Evolutionary conservation across 768 basidiomycete species (phyloP).

Genomic region (Boletus tomentosulus): DNA sequence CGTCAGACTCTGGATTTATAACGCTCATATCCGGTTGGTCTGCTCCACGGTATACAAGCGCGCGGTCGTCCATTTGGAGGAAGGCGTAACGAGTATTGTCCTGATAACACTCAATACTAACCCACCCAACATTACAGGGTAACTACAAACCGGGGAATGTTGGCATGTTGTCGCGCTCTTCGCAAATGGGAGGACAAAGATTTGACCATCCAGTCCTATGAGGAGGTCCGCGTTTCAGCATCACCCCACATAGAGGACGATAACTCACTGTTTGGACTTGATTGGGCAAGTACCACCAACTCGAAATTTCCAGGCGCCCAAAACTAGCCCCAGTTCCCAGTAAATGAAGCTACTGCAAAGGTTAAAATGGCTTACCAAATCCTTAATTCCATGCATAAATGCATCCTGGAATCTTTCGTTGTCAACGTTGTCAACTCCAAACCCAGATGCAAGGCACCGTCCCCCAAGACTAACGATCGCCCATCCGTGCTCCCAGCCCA

Average conservation of each 20-base stretch:
- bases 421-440: conserved; percentile 67
- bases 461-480: conserved; percentile 88
- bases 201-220: conserved; percentile 59
- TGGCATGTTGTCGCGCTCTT: conserved; percentile 92
- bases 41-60: conserved; percentile 89
- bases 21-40: conserved; percentile 98
- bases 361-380: conserved; percentile 50
- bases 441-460: conserved; percentile 74
- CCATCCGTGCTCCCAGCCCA: conserved; percentile 90
- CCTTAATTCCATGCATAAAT: conserved; percentile 78
- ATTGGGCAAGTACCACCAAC: conserved; percentile 66
- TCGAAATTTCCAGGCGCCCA: conserved; percentile 95
- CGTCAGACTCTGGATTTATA: conserved; percentile 96
- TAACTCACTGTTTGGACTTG: conserved; percentile 47
- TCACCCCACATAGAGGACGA: neutral
- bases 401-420: conserved; percentile 65
- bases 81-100: conserved; percentile 96
- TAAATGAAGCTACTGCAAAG: neutral
- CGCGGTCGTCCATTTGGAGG: conserved; percentile 91
- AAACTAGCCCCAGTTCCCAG: conserved; percentile 48
- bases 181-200: conserved; percentile 87
- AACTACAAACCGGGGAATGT: conserved; percentile 72
- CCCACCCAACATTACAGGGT: neutral
- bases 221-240: conserved; percentile 3
- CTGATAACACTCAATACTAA: conserved; percentile 36